Conservation (phyloP, 495 filamentous ascomycete genomes). For the Daldinia caldariorum region DNA sequence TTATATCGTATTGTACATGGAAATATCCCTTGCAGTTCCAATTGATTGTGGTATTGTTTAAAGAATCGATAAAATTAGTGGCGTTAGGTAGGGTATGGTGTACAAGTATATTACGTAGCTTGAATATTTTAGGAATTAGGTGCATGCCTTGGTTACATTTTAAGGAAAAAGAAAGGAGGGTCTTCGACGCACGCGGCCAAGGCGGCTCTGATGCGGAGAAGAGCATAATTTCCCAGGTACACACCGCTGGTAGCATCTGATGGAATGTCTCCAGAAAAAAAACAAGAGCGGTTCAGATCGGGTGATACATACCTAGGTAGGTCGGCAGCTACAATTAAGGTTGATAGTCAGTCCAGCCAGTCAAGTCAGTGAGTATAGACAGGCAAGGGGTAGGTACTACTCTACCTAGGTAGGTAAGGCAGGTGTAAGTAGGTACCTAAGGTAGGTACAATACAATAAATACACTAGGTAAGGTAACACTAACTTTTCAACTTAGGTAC, state of each 20-base stretch:
- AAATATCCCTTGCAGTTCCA: neutral
- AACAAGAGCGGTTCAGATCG: neutral
- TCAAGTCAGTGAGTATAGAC: too few relatives aligned
- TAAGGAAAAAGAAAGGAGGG: neutral
- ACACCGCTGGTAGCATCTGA: constrained; percentile 13
- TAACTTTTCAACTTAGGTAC: too few relatives aligned
- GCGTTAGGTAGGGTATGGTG: too few relatives aligned
- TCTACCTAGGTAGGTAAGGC: neutral
- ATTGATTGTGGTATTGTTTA: neutral
- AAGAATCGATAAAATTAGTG: too few relatives aligned
- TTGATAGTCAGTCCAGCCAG: too few relatives aligned
- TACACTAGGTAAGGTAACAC: neutral
- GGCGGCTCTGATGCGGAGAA: constrained; percentile 12
- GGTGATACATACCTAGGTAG: constrained; percentile 9
- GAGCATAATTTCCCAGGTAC: neutral
- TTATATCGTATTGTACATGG: too few relatives aligned
- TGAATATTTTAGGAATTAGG: too few relatives aligned
- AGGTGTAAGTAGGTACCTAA: neutral
- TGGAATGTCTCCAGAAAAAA: constrained; percentile 3
- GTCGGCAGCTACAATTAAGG: too few relatives aligned
- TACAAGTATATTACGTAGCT: constrained; percentile 1
- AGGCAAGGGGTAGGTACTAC: too few relatives aligned
- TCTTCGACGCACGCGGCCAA: constrained; percentile 4
- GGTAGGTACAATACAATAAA: neutral
- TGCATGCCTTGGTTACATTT: neutral